Conservation (phyloP, 148 eudicot genomes). For the Selenicereus undatus region DNA sequence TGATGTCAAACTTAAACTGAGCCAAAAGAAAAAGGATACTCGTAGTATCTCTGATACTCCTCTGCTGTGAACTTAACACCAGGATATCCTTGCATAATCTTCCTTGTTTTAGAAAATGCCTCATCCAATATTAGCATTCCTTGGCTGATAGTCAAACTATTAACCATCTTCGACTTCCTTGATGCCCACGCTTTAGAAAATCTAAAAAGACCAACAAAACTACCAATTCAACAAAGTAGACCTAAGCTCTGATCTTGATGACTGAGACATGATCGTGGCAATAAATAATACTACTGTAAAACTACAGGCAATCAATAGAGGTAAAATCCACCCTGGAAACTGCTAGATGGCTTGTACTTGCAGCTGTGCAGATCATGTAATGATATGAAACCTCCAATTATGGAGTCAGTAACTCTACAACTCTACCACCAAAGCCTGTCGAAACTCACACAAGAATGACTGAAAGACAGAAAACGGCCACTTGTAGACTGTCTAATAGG, state of each 20-base stretch:
- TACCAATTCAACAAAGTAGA: background rate
- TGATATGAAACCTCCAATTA: background rate
- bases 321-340: background rate
- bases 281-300: background rate
- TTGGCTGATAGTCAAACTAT: slow-evolving; percentile 15
- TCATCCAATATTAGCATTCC: slow-evolving; percentile 33
- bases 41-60: slow-evolving; percentile 33
- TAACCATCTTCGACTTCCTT: slow-evolving; percentile 16
- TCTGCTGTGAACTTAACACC: slow-evolving; percentile 27
- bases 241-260: background rate
- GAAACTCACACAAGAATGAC: background rate
- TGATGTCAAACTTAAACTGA: slow-evolving; percentile 1
- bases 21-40: slow-evolving; percentile 17
- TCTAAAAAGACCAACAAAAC: slow-evolving; percentile 13
- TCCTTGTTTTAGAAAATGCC: slow-evolving; percentile 34
- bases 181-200: background rate
- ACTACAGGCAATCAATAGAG: background rate
- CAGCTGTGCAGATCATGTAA: background rate
- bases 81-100: slow-evolving; percentile 30
- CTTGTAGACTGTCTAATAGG: too few relatives aligned
- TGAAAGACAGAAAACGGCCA: background rate
- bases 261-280: background rate
- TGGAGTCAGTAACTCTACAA: background rate
- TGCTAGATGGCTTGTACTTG: background rate
- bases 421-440: background rate